A percentile compares a stretch with the other conserved stretches of the same genome.
Evolutionary conservation across 257 asterid species (phyloP).

Genomic region (Fraxinus pennsylvanica): DNA sequence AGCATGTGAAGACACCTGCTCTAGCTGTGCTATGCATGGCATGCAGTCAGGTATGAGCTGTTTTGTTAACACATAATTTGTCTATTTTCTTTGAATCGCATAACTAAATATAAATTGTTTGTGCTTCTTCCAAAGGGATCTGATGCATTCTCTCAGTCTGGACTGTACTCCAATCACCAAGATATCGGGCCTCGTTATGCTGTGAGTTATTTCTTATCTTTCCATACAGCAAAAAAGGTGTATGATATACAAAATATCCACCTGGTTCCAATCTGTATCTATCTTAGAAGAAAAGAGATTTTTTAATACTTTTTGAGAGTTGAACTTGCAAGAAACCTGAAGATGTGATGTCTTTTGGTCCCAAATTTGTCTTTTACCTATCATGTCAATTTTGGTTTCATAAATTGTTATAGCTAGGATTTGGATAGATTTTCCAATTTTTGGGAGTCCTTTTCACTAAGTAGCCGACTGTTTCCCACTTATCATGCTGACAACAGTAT

Average conservation of each 20-base stretch:
- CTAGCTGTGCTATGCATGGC: slow-evolving; percentile 95
- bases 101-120: slow-evolving; percentile 13
- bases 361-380: not conserved
- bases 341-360: not conserved
- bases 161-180: slow-evolving; percentile 95
- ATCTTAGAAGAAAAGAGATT: not conserved
- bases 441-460: not conserved
- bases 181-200: slow-evolving; percentile 96
- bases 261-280: not conserved
- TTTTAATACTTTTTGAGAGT: not conserved
- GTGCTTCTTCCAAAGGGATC: slow-evolving; percentile 55
- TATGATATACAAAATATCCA: not conserved
- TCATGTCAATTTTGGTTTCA: not conserved
- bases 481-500: not conserved
- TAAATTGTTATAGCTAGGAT: not conserved
- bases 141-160: slow-evolving; percentile 96
- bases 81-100: slow-evolving; percentile 1
- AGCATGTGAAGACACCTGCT: slow-evolving; percentile 79
- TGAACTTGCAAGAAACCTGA: not conserved
- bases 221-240: not conserved
- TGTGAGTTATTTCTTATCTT: slow-evolving; percentile 50
- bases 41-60: slow-evolving; percentile 75
- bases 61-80: slow-evolving; percentile 13
- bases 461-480: not conserved
- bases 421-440: not conserved